These are phyloP conservation scores for Trapa bicornis DNA, from an alignment of 345 rosid species.

Conservation along the genomic window DNA sequence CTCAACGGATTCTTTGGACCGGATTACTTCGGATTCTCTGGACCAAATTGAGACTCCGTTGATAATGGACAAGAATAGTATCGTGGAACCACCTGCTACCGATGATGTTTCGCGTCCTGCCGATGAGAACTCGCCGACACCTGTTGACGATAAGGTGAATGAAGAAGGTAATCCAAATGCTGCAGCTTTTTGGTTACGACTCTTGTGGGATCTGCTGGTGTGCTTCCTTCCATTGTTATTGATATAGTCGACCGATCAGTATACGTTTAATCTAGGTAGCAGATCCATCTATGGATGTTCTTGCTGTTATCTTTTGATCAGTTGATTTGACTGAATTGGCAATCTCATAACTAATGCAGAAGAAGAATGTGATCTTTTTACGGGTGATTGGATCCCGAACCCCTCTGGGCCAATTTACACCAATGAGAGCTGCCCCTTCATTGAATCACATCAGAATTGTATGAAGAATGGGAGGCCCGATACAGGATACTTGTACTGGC, in stretches of 20 bases:
- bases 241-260: background rate
- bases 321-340: no score
- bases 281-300: constrained; percentile 3
- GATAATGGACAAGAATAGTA: background rate
- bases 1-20: constrained; percentile 21
- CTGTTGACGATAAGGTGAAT: constrained; percentile 2
- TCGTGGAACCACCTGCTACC: constrained; percentile 1
- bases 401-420: constrained; percentile 71
- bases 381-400: constrained; percentile 76
- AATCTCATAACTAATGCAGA: constrained; percentile 15
- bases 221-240: background rate
- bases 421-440: constrained; percentile 45
- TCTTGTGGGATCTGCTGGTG: no score
- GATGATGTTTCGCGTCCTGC: background rate
- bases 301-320: background rate
- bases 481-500: constrained; percentile 68
- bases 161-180: constrained; percentile 6
- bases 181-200: background rate
- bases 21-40: constrained; percentile 16
- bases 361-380: constrained; percentile 61
- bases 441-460: constrained; percentile 85
- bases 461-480: constrained; percentile 85
- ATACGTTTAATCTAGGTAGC: background rate
- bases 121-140: background rate
- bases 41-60: constrained; percentile 15